phyloP scores from a whole-genome alignment of 1,284 basidiomycete species.

The Boletus coffeatus region DNA sequence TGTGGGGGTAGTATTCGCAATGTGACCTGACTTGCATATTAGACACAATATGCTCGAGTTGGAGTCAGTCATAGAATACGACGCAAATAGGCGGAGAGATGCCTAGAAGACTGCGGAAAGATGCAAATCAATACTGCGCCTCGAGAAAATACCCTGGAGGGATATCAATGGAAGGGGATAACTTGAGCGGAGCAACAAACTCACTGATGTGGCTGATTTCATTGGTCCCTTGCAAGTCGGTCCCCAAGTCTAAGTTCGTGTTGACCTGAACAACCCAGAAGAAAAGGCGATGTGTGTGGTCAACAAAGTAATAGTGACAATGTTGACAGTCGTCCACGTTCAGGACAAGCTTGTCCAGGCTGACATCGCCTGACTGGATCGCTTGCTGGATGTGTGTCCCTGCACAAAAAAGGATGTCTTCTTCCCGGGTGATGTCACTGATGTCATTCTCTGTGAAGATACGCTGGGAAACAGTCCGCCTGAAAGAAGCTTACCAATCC shows the following conservation, averaged over 20 bases:
- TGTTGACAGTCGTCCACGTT: slow-evolving; percentile 7
- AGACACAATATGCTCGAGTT: background rate
- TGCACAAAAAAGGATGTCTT: slow-evolving; percentile 5
- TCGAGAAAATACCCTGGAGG: slow-evolving; percentile 16
- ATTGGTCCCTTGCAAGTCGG: slow-evolving; percentile 6
- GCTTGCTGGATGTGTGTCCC: slow-evolving; percentile 6
- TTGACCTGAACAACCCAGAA: slow-evolving; percentile 16
- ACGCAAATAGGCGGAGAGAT: background rate
- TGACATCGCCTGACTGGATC: background rate
- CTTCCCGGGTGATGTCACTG: background rate
- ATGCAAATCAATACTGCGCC: slow-evolving; percentile 13
- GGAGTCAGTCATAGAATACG: background rate
- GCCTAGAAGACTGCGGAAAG: background rate
- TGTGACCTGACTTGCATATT: slow-evolving; percentile 13
- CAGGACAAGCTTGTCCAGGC: slow-evolving; percentile 17
- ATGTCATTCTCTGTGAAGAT: slow-evolving; percentile 20
- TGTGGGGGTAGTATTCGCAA: slow-evolving; percentile 19
- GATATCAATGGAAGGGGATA: slow-evolving; percentile 1
- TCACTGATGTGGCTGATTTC: slow-evolving; percentile 14
- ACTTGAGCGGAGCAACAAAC: background rate
- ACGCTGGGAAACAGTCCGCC: slow-evolving; percentile 9
- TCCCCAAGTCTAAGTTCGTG: background rate
- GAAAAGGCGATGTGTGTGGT: slow-evolving; percentile 15
- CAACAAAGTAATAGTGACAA: slow-evolving; percentile 21
- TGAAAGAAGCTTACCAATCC: slow-evolving; percentile 10